These are phyloP conservation scores for Alternaria consortialis DNA, from an alignment of 2,329 filamentous ascomycete species.

Conservation along the genomic window DNA sequence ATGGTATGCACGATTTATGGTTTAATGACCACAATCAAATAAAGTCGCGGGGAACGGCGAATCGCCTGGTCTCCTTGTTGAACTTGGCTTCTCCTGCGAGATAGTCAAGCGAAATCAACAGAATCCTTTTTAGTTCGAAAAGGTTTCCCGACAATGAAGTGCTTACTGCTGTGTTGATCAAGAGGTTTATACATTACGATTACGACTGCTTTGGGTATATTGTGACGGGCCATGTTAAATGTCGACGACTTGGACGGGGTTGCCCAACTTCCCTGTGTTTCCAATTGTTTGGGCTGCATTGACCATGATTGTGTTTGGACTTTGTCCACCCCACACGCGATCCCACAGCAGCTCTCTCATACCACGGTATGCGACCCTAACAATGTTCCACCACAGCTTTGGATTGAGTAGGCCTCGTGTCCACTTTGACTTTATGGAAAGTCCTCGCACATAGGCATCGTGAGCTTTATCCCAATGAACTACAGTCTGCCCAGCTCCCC, in stretches of 20 bases:
- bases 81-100: constrained; percentile 44
- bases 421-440: constrained; percentile 53
- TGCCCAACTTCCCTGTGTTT: constrained; percentile 59
- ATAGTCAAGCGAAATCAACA: constrained; percentile 50
- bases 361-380: constrained; percentile 62
- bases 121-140: constrained; percentile 50
- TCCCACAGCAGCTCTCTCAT: constrained; percentile 67
- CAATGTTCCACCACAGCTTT: constrained; percentile 61
- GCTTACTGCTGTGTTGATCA: constrained; percentile 40
- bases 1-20: constrained; percentile 47
- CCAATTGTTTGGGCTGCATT: constrained; percentile 67
- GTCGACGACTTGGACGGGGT: constrained; percentile 55
- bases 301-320: constrained; percentile 63
- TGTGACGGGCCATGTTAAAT: constrained; percentile 45
- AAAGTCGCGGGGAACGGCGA: constrained; percentile 53
- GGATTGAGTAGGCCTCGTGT: constrained; percentile 50
- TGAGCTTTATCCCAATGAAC: constrained; percentile 81
- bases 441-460: constrained; percentile 73
- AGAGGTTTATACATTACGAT: constrained; percentile 38
- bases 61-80: constrained; percentile 53
- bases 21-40: constrained; percentile 48
- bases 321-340: constrained; percentile 65
- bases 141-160: constrained; percentile 45
- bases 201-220: constrained; percentile 29
- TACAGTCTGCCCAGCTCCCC: constrained; percentile 72